Percentiles rank a stretch among this genome's conserved stretches.
Evolutionary conservation across 1,284 basidiomycete species (phyloP).

Genomic region (Thelephora terrestris): DNA sequence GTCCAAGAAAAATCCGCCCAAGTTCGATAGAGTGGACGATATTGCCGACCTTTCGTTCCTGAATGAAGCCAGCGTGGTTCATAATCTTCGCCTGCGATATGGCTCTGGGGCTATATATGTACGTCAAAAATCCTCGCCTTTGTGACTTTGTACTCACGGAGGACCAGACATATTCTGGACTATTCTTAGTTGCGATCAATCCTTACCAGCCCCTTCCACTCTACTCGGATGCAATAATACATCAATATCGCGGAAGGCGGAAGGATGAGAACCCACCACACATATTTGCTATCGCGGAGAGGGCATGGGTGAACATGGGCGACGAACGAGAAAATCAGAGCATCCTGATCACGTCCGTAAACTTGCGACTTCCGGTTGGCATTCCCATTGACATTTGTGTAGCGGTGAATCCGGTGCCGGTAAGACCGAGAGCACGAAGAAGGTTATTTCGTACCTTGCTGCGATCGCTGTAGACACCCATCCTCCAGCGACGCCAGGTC

Average conservation of each 20-base stretch:
- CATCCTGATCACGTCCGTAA: slow-evolving; percentile 91
- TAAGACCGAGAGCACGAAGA: slow-evolving; percentile 99
- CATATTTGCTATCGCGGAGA: slow-evolving; percentile 95
- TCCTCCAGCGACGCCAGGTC: slow-evolving; percentile 37
- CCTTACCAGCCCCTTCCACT: slow-evolving; percentile 91
- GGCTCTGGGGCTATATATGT: slow-evolving; percentile 93
- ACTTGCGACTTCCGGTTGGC: background rate
- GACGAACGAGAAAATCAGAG: slow-evolving; percentile 97
- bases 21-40: slow-evolving; percentile 96
- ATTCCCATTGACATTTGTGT: background rate
- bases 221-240: slow-evolving; percentile 87
- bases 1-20: slow-evolving; percentile 97
- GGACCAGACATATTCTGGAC: slow-evolving; percentile 84
- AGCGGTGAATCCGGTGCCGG: slow-evolving; percentile 98
- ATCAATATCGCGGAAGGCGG: slow-evolving; percentile 88
- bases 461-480: slow-evolving; percentile 87
- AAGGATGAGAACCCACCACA: slow-evolving; percentile 96
- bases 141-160: slow-evolving; percentile 6
- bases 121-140: slow-evolving; percentile 26
- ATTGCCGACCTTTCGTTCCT: slow-evolving; percentile 97
- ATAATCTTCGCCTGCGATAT: slow-evolving; percentile 90
- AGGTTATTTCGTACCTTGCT: slow-evolving; percentile 98
- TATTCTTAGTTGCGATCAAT: slow-evolving; percentile 98
- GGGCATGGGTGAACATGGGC: slow-evolving; percentile 98
- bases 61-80: slow-evolving; percentile 97